Base-by-base conservation (phyloP, 495 filamentous ascomycete genomes). In the Rostrohypoxylon terebratum region DNA sequence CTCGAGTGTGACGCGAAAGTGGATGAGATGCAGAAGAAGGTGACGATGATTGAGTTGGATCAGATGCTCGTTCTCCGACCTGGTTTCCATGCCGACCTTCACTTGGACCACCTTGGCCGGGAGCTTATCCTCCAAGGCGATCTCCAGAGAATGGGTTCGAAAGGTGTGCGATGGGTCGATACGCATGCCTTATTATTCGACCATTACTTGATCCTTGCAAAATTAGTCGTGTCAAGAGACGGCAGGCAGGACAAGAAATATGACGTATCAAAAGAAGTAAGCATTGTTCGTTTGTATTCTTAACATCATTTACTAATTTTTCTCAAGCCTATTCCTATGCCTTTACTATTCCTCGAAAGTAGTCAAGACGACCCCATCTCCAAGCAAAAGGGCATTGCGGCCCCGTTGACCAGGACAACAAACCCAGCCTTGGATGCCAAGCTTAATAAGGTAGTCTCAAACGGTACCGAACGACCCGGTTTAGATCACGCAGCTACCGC, bases 151-250 rank as follows among this genome's bases (percentile, higher is more conserved):
- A 90, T 91, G 75, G 94, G 96, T 65, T 92, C 89, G 2, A 97
- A 92, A 63, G 86, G 94, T 36, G 94, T 99, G 74, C 90, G 89
- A 53, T 95, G 94, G 89, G 88, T 97, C 1, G 96, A 99, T 69
- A 95, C 92, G 0, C 93, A 97, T 78, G 93, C 92, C 9, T 87
- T 99, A 47, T 86, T 99, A 1, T 97, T 99, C 73, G 96, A 99
- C 71, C 94, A 99, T 80, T 99, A 97, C 77, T 84, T 99, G 21
- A 93, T 99, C 42, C 81, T 99, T 54, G 92, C 96, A 13, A 99
- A 99, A 82, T 86, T 87, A 4, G 86, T 94, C 21, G 80, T 85
- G 3, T 83, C 88, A 20, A 85, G 89, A 67, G 93, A 97, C 68
- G 83, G 84, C 21, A 84, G 87, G 62, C 94, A 92, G 73, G 90